Evolutionary conservation across 495 filamentous ascomycete species (phyloP), one percentile per base, ranked within the genome.

Genomic region (Talaromyces wortmannii): DNA sequence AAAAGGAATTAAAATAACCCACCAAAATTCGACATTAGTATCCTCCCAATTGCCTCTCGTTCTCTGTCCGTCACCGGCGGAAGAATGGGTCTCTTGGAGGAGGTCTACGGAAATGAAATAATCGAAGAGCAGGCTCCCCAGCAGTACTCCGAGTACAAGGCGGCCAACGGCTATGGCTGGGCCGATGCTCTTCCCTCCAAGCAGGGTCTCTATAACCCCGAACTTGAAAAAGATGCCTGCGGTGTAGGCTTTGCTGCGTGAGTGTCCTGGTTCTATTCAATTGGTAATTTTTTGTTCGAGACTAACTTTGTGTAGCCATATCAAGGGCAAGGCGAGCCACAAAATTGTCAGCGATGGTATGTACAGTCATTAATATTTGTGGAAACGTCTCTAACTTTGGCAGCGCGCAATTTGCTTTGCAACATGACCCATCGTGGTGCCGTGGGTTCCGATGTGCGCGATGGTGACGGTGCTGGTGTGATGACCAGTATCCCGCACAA

Each of bases 401-500:
- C 63, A 95, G 91, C 94, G 51, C 87, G 90, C 57, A 92, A 91
- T 68, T 80, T 99, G 45, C 84, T 99, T 55, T 99, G 95, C 77
- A 99, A 99, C 79, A 99, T 99, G 94, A 97, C 94, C 81, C 94
- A 99, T 77, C 87, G 94, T 67, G 94, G 94, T 76, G 94, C 94
- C 53, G 94, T 99, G 63, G 94, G 94, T 55, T 97, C 94, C 10
- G 94, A 99, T 78, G 91, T 90, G 54, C 88, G 94, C 71, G 94
- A 99, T 70, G 94, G 94, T 61, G 94, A 99, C 63, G 94, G 94
- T 69, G 94, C 94, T 58, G 94, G 94, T 78, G 92, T 97, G 60
- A 99, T 99, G 94, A 97, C 94, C 55, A 97, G 92, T 40, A 96
- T 99, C 62, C 94, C 94, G 13, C 94, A 99, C 78, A 95, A 86